These are phyloP conservation scores for Ambrosia artemisiifolia DNA, from an alignment of 129 eudicot genomes.

Conservation along the genomic window DNA sequence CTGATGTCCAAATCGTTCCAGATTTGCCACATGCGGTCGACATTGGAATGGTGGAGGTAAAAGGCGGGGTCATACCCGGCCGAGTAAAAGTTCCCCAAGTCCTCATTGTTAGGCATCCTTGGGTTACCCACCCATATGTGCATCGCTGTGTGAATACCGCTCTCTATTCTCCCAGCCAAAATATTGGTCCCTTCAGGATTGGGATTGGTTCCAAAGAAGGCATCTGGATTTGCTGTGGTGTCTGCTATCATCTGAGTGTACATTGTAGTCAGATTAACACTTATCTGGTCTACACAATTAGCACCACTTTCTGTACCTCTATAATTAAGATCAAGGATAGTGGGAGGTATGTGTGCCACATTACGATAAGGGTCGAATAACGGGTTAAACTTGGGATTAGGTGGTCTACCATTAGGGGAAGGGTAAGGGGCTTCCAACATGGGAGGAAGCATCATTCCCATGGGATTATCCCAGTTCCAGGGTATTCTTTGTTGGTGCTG, in stretches of 20 bases:
- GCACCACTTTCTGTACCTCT: background rate
- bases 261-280: conserved; percentile 17
- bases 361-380: conserved; percentile 28
- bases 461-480: conserved; percentile 48
- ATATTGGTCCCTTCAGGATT: background rate
- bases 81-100: conserved; percentile 46
- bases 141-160: conserved; percentile 14
- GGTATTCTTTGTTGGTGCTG: too few species aligned
- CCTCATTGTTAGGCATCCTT: conserved; percentile 31
- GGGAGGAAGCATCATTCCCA: conserved; percentile 29
- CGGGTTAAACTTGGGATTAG: background rate
- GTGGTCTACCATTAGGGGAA: background rate
- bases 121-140: conserved; percentile 38
- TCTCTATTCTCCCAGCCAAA: conserved; percentile 25
- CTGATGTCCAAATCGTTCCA: conserved; percentile 16
- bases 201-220: conserved; percentile 26
- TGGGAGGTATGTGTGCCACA: conserved; percentile 32
- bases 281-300: background rate
- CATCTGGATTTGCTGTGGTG: background rate
- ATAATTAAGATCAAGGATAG: conserved; percentile 7
- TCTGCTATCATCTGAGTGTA: conserved; percentile 30
- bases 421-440: conserved; percentile 13
- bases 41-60: conserved; percentile 45
- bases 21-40: conserved; percentile 46
- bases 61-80: conserved; percentile 45